Conservation (phyloP, 257 asterid species). For the Solanum tarapatanum region DNA sequence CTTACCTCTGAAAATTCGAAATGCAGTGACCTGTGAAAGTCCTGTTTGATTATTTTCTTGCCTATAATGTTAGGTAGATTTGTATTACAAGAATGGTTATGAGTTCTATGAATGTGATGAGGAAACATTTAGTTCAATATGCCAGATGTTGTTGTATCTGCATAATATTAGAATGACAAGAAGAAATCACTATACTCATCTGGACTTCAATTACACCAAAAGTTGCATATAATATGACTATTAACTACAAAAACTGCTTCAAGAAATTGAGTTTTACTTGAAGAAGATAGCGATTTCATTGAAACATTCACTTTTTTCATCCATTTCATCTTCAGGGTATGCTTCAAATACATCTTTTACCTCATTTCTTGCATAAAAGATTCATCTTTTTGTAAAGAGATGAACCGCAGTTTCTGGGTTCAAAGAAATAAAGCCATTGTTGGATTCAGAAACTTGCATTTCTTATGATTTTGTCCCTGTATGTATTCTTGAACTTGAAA, state of each 20-base stretch:
- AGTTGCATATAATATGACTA: too few species aligned
- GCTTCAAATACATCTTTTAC: background rate
- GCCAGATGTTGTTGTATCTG: background rate
- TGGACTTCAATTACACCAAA: too few species aligned
- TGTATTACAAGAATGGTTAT: too few species aligned
- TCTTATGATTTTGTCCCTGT: background rate
- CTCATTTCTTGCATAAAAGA: background rate
- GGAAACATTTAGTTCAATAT: background rate
- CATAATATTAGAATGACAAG: background rate
- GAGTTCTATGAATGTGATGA: background rate
- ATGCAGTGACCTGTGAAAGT: too few species aligned
- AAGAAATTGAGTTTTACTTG: conserved; percentile 1
- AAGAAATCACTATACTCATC: background rate
- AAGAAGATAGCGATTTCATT: background rate
- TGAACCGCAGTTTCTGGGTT: too few species aligned
- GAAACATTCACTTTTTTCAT: background rate
- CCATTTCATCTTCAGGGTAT: conserved; percentile 5
- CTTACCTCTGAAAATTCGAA: too few species aligned
- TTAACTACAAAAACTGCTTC: background rate
- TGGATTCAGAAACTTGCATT: too few species aligned
- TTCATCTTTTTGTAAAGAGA: too few species aligned
- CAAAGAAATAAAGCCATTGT: too few species aligned
- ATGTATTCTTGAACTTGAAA: background rate
- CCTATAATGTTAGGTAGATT: too few species aligned
- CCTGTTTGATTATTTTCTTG: too few species aligned